phyloP scores from a whole-genome alignment of 768 basidiomycete genomes.

The Amanita fuliginea region DNA sequence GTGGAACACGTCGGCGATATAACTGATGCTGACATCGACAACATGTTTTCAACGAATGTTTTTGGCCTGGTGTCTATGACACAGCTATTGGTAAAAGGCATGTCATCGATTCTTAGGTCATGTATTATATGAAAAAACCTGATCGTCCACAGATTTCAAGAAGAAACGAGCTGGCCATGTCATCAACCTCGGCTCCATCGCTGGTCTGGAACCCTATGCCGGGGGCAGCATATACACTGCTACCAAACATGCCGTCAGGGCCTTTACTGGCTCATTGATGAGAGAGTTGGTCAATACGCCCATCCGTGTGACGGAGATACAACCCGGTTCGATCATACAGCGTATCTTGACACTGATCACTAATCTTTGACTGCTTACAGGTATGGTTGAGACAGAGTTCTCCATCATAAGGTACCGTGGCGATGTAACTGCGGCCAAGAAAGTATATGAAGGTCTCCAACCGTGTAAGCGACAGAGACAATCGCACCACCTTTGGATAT shows the following conservation, averaged over 20 bases:
- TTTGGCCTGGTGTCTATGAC: constrained; percentile 78
- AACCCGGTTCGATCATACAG: constrained; percentile 50
- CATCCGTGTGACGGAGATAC: constrained; percentile 90
- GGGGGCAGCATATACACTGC: constrained; percentile 93
- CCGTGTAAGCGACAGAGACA: constrained; percentile 48
- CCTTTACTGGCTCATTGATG: constrained; percentile 75
- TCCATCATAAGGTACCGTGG: constrained; percentile 86
- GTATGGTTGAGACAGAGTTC: constrained; percentile 60
- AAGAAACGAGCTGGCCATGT: constrained; percentile 71
- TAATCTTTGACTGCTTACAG: constrained; percentile 11
- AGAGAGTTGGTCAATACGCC: constrained; percentile 87
- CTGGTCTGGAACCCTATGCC: constrained; percentile 78
- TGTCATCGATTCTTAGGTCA: not conserved
- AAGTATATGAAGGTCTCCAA: constrained; percentile 83
- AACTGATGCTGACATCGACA: constrained; percentile 65
- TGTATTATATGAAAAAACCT: not conserved
- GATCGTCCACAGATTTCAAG: constrained; percentile 54
- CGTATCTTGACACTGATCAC: constrained; percentile 7
- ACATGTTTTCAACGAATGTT: constrained; percentile 76
- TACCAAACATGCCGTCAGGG: constrained; percentile 77
- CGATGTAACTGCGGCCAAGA: constrained; percentile 69
- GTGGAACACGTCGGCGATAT: constrained; percentile 80
- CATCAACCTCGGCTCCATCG: constrained; percentile 93
- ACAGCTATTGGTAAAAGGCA: constrained; percentile 58
- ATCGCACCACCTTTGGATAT: not conserved